Evolutionary conservation across 2,329 filamentous ascomycete species (phyloP), one percentile per base, ranked within the genome.

Genomic region (Cladophialophora psammophila): DNA sequence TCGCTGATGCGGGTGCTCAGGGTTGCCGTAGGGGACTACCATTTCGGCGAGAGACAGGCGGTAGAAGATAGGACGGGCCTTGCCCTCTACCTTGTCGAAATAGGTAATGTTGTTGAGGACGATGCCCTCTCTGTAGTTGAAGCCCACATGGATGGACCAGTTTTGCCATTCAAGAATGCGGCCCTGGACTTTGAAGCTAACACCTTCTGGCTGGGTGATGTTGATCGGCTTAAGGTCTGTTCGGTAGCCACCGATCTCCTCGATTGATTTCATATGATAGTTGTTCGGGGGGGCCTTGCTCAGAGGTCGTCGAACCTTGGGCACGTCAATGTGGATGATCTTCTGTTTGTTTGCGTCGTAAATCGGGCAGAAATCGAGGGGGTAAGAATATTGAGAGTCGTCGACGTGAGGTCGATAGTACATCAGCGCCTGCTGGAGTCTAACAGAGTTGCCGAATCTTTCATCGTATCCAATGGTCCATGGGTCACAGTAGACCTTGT

Each of bases 391-490:
- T 80, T 97, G 94, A 78, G 88, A 92, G 80, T 94, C 91, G 75
- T 97, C 93, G 18, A 90, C 75, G 73, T 94, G 85, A 3, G 93
- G 93, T 15, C 94, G 89, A 79, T 96, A 97, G 83, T 97, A 97
- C 93, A 97, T 96, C 63, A 97, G 83, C 1, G 93, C 94, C 80
- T 97, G 94, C 80, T 97, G 94, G 3, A 97, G 86, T 63, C 94
- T 89, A 52, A 92, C 84, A 52, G 83, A 83, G 76, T 82, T 94
- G 69, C 93, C 94, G 74, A 93, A 95, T 53, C 94, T 90, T 81
- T 96, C 92, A 74, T 97, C 94, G 76, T 93, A 96, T 57, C 94
- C 94, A 78, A 97, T 96, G 0, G 94, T 96, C 94, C 94, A 97
- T 10, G 92, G 93, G 77, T 97, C 94, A 79, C 93, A 96, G 82